These are phyloP conservation scores for Diphasiastrum complanatum DNA, from an alignment of 83 land plant species.

Conservation along the genomic window DNA sequence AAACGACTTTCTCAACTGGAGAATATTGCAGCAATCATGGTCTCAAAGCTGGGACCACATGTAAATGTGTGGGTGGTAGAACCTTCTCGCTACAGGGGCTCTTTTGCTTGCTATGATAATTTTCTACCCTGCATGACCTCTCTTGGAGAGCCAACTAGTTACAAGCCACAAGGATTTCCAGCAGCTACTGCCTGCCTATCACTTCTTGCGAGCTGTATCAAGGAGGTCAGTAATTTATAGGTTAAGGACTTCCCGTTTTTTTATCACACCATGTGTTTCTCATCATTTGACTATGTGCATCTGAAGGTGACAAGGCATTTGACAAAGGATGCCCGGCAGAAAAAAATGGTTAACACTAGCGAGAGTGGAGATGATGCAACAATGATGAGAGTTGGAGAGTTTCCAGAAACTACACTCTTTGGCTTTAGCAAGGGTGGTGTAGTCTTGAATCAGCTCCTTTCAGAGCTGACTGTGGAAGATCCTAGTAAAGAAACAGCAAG, in stretches of 20 bases:
- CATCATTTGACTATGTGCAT: too few species aligned
- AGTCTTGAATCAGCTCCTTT: slow-evolving; percentile 73
- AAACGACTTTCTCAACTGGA: slow-evolving; percentile 13
- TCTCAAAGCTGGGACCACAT: slow-evolving; percentile 16
- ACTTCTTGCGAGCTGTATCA: not conserved
- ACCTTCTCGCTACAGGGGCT: slow-evolving; percentile 3
- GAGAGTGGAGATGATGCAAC: not conserved
- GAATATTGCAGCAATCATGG: slow-evolving; percentile 1
- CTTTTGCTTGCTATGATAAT: slow-evolving; percentile 19
- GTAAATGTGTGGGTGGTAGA: slow-evolving; percentile 19
- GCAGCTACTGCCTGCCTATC: slow-evolving; percentile 7
- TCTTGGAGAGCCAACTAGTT: slow-evolving; percentile 12
- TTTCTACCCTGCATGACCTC: slow-evolving; percentile 9
- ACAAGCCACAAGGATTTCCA: slow-evolving; percentile 12
- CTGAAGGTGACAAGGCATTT: too few species aligned
- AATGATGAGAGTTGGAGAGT: slow-evolving; percentile 11
- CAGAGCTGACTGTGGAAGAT: slow-evolving; percentile 46
- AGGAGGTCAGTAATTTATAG: not conserved
- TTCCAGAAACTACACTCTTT: slow-evolving; percentile 52
- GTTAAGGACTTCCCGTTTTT: too few species aligned
- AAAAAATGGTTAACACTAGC: not conserved
- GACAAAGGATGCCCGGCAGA: too few species aligned
- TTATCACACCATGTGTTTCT: too few species aligned
- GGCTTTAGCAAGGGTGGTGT: slow-evolving; percentile 97
- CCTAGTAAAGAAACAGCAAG: slow-evolving; percentile 2